Conservation (phyloP, 257 asterid species). For the Handroanthus guayacan region DNA sequence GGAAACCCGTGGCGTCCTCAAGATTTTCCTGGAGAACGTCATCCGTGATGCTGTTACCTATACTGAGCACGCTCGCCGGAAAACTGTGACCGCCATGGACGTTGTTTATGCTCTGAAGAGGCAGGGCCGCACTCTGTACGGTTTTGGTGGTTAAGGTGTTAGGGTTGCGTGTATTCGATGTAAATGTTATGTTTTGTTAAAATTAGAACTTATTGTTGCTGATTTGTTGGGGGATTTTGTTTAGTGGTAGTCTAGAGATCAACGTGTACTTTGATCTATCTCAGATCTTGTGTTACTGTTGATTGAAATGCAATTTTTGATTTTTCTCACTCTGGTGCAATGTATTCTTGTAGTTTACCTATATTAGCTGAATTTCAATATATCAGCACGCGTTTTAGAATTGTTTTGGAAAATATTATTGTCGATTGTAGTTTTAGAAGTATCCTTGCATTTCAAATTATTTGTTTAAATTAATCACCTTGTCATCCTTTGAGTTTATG, state of each 20-base stretch:
- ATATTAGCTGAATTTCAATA: background rate
- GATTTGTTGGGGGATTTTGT: background rate
- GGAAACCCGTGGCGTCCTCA: slow-evolving; percentile 58
- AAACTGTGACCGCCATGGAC: slow-evolving; percentile 63
- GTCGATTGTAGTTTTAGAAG: background rate
- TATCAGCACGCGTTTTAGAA: no score
- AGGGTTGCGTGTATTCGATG: slow-evolving; percentile 14
- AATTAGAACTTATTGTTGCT: background rate
- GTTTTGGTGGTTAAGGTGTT: slow-evolving; percentile 50
- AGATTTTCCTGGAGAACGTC: slow-evolving; percentile 56
- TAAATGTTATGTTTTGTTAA: slow-evolving; percentile 13
- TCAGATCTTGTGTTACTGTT: slow-evolving; percentile 5
- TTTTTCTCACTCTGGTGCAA: background rate
- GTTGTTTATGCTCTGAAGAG: slow-evolving; percentile 59
- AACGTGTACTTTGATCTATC: background rate
- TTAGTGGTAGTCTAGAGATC: background rate
- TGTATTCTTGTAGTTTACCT: background rate
- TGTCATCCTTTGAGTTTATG: no score
- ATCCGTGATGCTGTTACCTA: slow-evolving; percentile 60
- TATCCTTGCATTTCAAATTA: no score
- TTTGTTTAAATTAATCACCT: no score
- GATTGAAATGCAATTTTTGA: slow-evolving; percentile 14
- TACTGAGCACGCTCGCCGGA: slow-evolving; percentile 61
- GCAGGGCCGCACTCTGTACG: slow-evolving; percentile 58
- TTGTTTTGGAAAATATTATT: no score